These are phyloP conservation scores for Boehmeria nivea DNA, from an alignment of 306 rosid genomes.

Conservation along the genomic window DNA sequence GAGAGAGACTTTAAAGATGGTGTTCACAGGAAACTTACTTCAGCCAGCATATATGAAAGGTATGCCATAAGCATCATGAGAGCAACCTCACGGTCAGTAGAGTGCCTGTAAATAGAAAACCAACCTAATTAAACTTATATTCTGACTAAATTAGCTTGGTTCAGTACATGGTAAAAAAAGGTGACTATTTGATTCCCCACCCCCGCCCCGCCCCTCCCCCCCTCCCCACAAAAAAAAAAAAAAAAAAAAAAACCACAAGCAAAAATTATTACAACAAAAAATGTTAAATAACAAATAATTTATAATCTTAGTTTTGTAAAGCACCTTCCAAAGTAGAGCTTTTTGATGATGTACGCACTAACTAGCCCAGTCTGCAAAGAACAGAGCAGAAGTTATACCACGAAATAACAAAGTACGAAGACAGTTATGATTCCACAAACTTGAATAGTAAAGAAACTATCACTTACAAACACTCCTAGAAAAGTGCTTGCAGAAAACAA, in stretches of 20 bases:
- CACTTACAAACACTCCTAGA: conserved; percentile 75
- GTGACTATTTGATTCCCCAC: too few relatives aligned
- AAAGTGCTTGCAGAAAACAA: conserved; percentile 69
- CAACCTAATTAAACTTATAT: background rate
- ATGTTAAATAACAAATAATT: conserved; percentile 4
- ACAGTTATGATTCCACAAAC: background rate
- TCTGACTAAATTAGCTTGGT: background rate
- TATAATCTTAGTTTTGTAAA: conserved; percentile 6
- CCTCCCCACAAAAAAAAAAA: too few relatives aligned
- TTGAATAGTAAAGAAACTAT: conserved; percentile 2
- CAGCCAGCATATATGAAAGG: conserved; percentile 93
- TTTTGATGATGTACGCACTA: conserved; percentile 82
- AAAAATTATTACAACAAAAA: too few relatives aligned
- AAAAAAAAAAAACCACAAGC: too few relatives aligned
- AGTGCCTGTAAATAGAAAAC: conserved; percentile 61
- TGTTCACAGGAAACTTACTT: conserved; percentile 45
- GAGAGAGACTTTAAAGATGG: conserved; percentile 4
- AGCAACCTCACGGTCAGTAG: conserved; percentile 97
- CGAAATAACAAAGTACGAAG: conserved; percentile 1
- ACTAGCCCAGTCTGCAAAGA: conserved; percentile 74
- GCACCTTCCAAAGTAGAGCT: conserved; percentile 90
- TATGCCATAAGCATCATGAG: conserved; percentile 98
- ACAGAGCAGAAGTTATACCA: conserved; percentile 30
- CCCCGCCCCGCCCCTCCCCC: too few relatives aligned
- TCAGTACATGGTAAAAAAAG: too few relatives aligned